These are phyloP conservation scores for Solanum ahanhuiri DNA, from an alignment of 257 asterid genomes.

Conservation along the genomic window DNA sequence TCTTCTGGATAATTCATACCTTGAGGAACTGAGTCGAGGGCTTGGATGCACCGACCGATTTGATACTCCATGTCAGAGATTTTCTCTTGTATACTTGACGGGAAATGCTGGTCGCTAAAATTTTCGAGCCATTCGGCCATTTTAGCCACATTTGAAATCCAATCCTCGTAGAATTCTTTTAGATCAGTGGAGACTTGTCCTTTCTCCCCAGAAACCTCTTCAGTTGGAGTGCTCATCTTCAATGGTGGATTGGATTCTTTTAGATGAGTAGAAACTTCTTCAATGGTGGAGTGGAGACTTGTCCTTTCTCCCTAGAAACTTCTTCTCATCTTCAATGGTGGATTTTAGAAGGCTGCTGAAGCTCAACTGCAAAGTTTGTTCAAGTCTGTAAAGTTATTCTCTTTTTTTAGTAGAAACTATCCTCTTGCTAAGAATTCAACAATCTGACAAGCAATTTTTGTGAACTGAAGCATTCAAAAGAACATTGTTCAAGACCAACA, in stretches of 20 bases:
- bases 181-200: neutral
- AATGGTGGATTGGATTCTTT: too few relatives aligned
- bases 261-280: too few relatives aligned
- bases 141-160: neutral
- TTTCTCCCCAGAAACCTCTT: neutral
- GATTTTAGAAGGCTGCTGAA: too few relatives aligned
- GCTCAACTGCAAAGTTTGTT: neutral
- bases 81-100: neutral
- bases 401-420: too few relatives aligned
- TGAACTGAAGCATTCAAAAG: too few relatives aligned
- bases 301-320: neutral
- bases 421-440: too few relatives aligned
- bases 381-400: neutral
- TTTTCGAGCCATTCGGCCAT: neutral
- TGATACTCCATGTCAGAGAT: neutral
- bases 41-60: accelerated
- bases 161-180: neutral
- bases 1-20: neutral
- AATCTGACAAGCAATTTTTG: too few relatives aligned
- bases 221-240: neutral
- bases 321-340: neutral
- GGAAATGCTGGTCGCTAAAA: neutral
- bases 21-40: neutral
- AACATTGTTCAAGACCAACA: too few relatives aligned
- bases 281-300: neutral